Percentiles rank a stretch among this genome's conserved stretches.
Evolutionary conservation across 108 stramenopile species (phyloP).

Genomic region (Nitzschia putrida): DNA sequence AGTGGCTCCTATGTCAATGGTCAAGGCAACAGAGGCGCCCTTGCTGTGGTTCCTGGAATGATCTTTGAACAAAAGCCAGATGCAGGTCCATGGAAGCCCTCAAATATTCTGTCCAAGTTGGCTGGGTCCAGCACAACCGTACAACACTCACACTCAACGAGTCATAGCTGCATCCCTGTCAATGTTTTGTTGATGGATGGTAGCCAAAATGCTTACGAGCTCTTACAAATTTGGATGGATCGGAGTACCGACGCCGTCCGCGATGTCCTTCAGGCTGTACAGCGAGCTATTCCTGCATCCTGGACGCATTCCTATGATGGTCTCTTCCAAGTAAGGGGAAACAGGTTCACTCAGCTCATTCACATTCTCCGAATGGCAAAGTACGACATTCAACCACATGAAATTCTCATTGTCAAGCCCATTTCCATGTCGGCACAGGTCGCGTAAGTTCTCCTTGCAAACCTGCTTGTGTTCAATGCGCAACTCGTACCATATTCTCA

Average conservation of each 20-base stretch:
- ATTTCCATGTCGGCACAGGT: slow-evolving; percentile 43
- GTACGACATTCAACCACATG: slow-evolving; percentile 50
- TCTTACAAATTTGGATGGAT: slow-evolving; percentile 58
- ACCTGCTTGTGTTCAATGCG: not conserved
- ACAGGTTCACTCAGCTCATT: slow-evolving; percentile 40
- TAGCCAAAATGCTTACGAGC: slow-evolving; percentile 35
- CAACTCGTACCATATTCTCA: not conserved
- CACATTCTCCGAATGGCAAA: slow-evolving; percentile 41
- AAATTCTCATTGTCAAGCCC: slow-evolving; percentile 53
- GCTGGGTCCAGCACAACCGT: not conserved
- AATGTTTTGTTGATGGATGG: slow-evolving; percentile 52
- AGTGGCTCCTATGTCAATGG: slow-evolving; percentile 43
- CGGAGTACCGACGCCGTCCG: slow-evolving; percentile 37
- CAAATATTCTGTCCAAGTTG: slow-evolving; percentile 30
- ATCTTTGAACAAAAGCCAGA: slow-evolving; percentile 19
- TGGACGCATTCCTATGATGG: slow-evolving; percentile 61
- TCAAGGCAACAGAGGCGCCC: not conserved
- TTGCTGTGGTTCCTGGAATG: slow-evolving; percentile 10
- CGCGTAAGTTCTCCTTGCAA: slow-evolving; percentile 20
- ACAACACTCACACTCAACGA: not conserved
- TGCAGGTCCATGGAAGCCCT: slow-evolving; percentile 41
- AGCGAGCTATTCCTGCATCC: slow-evolving; percentile 25
- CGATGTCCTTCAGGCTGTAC: slow-evolving; percentile 46
- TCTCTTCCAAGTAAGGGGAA: slow-evolving; percentile 44
- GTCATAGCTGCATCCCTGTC: slow-evolving; percentile 40